Percentiles rank a stretch among this genome's conserved stretches.
These are phyloP conservation scores for Salmacisia buchloeana DNA, from an alignment of 1,284 basidiomycete species.

Conservation along the genomic window DNA sequence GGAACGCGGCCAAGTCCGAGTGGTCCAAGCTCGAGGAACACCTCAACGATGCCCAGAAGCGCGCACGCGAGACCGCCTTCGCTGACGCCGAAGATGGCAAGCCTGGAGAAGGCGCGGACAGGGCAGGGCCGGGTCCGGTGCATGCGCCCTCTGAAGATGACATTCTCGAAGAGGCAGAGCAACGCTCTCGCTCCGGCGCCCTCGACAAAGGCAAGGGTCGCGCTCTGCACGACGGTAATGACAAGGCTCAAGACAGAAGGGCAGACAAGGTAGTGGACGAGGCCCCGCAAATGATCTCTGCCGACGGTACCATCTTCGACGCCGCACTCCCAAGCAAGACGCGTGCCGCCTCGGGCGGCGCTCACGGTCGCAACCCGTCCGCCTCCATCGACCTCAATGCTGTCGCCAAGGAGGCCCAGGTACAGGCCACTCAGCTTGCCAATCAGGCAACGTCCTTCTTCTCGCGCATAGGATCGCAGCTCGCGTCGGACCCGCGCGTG, in stretches of 20 bases:
- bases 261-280: neutral
- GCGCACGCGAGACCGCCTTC: constrained; percentile 25
- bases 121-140: neutral
- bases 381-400: constrained; percentile 3
- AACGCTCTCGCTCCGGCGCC: neutral
- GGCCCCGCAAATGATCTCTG: neutral
- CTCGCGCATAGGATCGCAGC: constrained; percentile 13
- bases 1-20: constrained; percentile 32
- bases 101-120: constrained; percentile 9
- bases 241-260: neutral
- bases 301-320: neutral
- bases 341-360: neutral
- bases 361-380: neutral
- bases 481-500: constrained; percentile 23
- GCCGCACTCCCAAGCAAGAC: no score
- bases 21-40: constrained; percentile 33
- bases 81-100: constrained; percentile 5
- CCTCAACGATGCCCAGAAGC: constrained; percentile 32
- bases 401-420: neutral
- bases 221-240: neutral
- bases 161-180: neutral
- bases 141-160: neutral
- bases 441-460: constrained; percentile 22
- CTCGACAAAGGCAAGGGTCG: constrained; percentile 5
- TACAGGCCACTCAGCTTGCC: neutral